Evolutionary conservation across 805 yeast species (phyloP), one percentile per base, ranked within the genome.

Genomic region (Candida caryicola): DNA sequence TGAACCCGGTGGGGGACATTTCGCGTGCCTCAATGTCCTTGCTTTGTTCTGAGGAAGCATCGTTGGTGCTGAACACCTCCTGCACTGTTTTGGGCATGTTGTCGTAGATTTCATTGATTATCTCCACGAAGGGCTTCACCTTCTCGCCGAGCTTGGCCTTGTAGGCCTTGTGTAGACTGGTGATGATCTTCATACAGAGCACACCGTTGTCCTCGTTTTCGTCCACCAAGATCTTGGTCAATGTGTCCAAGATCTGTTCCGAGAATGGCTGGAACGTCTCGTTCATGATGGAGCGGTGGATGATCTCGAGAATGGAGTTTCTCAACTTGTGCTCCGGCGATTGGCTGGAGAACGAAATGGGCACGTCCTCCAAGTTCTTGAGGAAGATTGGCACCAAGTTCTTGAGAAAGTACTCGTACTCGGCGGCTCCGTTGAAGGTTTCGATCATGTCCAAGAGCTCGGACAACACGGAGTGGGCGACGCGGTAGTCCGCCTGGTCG

Each of bases 161-260:
- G 66, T 85, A 91, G 1, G 90, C 78, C 58, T 93, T 85, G 65
- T 90, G 96, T 33, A 91, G 65, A 21, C 84, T 77, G 13, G 97
- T 87, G 34, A 90, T 73, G 39, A 88, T 82, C 56, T 87, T 89
- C 84, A 93, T 80, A 59, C 95, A 84, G 36, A 88, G 70, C 1
- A 89, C 87, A 35, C 98, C 98, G 58, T 93, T 93, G 44, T 90
- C 97, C 60, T 95, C 99, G 57, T 93, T 93, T 54, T 95, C 99
- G 12, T 66, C 70, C 14, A 75, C 77, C 41, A 91, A 67, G 10
- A 84, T 65, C 16, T 67, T 59, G 50, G 81, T 77, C 37, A 91
- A 64, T 7, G 72, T 64, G 25, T 77, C 81, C 51, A 85, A 66
- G 14, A 88, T 72, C 26, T 70, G 71, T 23, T 65, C 64, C 1